A percentile compares a stretch with the other conserved stretches of the same genome.
phyloP scores from a whole-genome alignment of 2,329 filamentous ascomycete genomes.

The Diplodia scrobiculata region DNA sequence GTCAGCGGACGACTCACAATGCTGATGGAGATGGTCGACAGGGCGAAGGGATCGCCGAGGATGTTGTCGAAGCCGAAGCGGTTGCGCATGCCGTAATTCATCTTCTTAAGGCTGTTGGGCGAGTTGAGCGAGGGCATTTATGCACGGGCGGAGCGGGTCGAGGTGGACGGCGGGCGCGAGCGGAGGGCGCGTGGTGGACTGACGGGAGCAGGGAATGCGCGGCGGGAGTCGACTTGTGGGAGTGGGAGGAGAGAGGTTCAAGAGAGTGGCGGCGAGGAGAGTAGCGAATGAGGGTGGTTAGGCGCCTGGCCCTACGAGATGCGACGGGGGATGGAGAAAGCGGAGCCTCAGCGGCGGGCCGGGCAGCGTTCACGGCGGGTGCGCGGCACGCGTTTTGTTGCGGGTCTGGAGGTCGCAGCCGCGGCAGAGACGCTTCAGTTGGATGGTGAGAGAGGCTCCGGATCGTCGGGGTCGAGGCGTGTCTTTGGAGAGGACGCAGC shows the following conservation, averaged over 20 bases:
- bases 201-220: conserved; percentile 10
- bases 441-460: conserved; percentile 24
- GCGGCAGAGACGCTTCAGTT: conserved; percentile 7
- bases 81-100: conserved; percentile 61
- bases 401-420: conserved; percentile 24
- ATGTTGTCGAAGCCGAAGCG: conserved; percentile 82
- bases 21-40: conserved; percentile 90
- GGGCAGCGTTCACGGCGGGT: conserved; percentile 25
- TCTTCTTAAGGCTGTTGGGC: conserved; percentile 72
- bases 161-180: neutral
- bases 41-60: conserved; percentile 91
- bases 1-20: conserved; percentile 63
- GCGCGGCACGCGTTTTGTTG: conserved; percentile 20
- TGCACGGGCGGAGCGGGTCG: neutral
- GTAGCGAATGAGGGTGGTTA: conserved; percentile 30
- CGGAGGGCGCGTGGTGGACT: neutral
- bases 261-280: conserved; percentile 22
- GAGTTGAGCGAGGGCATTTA: conserved; percentile 71
- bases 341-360: conserved; percentile 18
- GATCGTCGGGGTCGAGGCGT: conserved; percentile 27
- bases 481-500: conserved; percentile 24
- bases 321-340: conserved; percentile 26
- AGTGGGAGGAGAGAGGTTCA: conserved; percentile 10
- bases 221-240: neutral
- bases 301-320: conserved; percentile 28